These are phyloP conservation scores for Botrytis fabae DNA, from an alignment of 2,329 filamentous ascomycete genomes.

Conservation along the genomic window DNA sequence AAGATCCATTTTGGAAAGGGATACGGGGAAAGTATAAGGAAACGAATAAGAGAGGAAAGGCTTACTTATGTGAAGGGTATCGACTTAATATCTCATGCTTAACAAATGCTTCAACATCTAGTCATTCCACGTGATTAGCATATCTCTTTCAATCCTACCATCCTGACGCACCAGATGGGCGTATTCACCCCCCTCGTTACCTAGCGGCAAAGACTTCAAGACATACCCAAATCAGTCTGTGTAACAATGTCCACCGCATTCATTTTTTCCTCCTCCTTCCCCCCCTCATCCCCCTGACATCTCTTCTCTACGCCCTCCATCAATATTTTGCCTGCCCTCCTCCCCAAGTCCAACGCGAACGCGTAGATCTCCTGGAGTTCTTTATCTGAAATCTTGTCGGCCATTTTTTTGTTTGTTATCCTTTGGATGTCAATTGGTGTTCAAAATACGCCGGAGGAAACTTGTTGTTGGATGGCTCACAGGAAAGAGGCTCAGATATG, in stretches of 20 bases:
- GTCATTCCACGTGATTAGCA: slow-evolving; percentile 25
- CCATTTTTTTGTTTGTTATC: not conserved
- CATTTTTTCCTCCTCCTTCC: slow-evolving; percentile 60
- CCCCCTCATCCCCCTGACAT: slow-evolving; percentile 32
- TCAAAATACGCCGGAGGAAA: not conserved
- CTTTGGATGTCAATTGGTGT: not conserved
- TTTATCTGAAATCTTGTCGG: slow-evolving; percentile 26
- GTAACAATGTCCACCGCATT: slow-evolving; percentile 77
- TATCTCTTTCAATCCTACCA: not conserved
- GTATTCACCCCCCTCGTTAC: not conserved
- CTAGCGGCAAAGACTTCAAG: not conserved
- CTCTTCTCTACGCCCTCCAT: slow-evolving; percentile 62
- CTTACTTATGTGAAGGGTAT: slow-evolving; percentile 68
- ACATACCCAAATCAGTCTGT: slow-evolving; percentile 68
- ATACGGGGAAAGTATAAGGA: not conserved
- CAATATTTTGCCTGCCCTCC: slow-evolving; percentile 67
- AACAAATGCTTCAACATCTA: slow-evolving; percentile 73
- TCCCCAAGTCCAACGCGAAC: slow-evolving; percentile 70
- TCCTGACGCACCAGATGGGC: not conserved
- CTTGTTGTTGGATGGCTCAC: not conserved
- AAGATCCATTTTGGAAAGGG: not conserved
- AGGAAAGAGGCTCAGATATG: not conserved
- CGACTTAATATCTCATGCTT: slow-evolving; percentile 55
- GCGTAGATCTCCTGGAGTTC: slow-evolving; percentile 66
- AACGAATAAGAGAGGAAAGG: not conserved